Conservation (phyloP, 257 asterid species). For the Lycium ferocissimum region DNA sequence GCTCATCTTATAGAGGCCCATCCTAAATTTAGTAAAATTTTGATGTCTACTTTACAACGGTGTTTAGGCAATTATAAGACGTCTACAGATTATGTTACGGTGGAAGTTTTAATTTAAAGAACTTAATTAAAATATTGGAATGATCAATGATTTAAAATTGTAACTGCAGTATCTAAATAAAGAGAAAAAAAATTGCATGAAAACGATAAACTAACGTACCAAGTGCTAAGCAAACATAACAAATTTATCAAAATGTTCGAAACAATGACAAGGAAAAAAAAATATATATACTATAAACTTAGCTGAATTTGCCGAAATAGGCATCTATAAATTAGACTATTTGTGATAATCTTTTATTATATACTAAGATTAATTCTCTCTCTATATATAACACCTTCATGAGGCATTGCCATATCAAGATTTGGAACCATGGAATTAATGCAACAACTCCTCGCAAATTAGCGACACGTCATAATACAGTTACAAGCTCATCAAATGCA, state of each 20-base stretch:
- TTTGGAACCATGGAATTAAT: not conserved
- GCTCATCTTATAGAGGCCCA: no score
- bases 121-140: not conserved
- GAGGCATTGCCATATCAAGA: not conserved
- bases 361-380: not conserved
- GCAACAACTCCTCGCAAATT: not conserved
- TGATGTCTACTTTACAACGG: no score
- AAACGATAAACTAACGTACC: not conserved
- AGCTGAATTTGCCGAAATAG: not conserved
- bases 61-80: no score
- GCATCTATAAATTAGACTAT: not conserved
- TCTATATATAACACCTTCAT: not conserved
- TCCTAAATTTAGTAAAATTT: no score
- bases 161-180: not conserved
- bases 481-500: not conserved
- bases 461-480: not conserved
- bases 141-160: not conserved
- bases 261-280: slow-evolving; percentile 3
- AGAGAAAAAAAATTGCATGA: not conserved
- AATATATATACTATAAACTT: not conserved
- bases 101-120: not conserved
- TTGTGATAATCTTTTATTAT: not conserved
- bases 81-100: not conserved
- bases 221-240: not conserved
- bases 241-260: not conserved